A percentile compares a stretch with the other conserved stretches of the same genome.
Conservation (phyloP, 257 asterid species). For the Solanum medicagineum region DNA sequence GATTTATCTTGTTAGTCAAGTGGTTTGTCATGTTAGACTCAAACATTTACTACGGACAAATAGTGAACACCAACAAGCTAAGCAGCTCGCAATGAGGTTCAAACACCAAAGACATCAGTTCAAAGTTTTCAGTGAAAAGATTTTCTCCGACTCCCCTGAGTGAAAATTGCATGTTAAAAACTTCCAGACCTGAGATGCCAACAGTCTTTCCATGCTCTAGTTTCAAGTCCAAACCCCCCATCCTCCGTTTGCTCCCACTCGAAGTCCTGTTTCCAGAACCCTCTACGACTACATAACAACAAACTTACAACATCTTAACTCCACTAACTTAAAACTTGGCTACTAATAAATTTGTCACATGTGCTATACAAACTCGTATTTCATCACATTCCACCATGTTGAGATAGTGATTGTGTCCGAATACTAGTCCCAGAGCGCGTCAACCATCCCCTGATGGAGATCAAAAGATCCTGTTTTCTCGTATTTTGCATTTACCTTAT, state of each 20-base stretch:
- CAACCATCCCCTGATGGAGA: background rate
- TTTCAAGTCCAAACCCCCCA: too few relatives aligned
- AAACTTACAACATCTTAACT: background rate
- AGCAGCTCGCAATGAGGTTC: background rate
- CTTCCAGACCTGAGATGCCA: background rate
- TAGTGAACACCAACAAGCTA: background rate
- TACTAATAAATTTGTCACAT: too few relatives aligned
- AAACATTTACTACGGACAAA: background rate
- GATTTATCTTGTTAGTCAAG: background rate
- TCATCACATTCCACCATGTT: background rate
- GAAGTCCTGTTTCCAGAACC: background rate
- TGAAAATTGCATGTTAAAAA: background rate
- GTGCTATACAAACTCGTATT: background rate
- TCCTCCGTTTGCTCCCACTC: too few relatives aligned
- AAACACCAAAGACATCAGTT: background rate
- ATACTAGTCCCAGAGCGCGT: background rate
- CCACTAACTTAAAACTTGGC: background rate
- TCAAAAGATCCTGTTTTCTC: background rate
- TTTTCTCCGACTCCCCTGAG: background rate
- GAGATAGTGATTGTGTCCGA: background rate
- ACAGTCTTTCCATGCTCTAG: background rate
- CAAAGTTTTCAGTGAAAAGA: background rate
- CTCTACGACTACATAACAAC: background rate
- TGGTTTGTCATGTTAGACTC: background rate
- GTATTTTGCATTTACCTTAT: background rate